These are phyloP conservation scores for Nowakowskiella sp. DNA, from an alignment of 192 early-diverging fungal species.

Conservation along the genomic window DNA sequence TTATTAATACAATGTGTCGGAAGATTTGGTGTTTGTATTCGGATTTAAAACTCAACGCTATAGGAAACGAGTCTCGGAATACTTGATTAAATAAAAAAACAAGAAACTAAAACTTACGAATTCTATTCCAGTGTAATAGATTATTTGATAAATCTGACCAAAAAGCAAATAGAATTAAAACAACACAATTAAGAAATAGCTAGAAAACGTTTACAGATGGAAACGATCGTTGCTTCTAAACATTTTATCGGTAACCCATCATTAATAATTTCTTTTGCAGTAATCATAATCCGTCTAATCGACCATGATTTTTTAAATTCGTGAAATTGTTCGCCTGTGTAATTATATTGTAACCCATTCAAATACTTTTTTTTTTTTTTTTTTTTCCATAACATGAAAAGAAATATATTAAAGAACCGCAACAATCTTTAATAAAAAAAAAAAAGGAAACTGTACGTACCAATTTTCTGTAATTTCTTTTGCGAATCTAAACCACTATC, in stretches of 20 bases:
- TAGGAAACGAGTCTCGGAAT: neutral
- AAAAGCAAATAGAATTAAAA: neutral
- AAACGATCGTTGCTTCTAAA: neutral
- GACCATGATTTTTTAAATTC: too few relatives aligned
- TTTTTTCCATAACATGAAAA: too few relatives aligned
- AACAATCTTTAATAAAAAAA: too few relatives aligned
- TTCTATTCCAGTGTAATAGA: neutral
- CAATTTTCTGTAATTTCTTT: too few relatives aligned
- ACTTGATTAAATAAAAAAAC: neutral
- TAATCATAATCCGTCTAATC: too few relatives aligned
- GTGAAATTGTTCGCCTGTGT: too few relatives aligned
- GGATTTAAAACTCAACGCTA: neutral
- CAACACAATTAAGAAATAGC: neutral
- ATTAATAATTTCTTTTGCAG: neutral
- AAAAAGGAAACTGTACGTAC: too few relatives aligned
- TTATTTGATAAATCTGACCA: neutral
- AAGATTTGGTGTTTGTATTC: neutral
- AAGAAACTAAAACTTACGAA: neutral
- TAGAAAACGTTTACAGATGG: neutral
- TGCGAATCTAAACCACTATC: too few relatives aligned
- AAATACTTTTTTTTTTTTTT: too few relatives aligned
- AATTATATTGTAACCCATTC: too few relatives aligned
- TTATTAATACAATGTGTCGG: neutral
- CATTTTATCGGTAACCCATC: neutral
- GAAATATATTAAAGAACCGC: too few relatives aligned